Evolutionary conservation across 495 filamentous ascomycete species (phyloP).

Genomic region (Tuber indicum): DNA sequence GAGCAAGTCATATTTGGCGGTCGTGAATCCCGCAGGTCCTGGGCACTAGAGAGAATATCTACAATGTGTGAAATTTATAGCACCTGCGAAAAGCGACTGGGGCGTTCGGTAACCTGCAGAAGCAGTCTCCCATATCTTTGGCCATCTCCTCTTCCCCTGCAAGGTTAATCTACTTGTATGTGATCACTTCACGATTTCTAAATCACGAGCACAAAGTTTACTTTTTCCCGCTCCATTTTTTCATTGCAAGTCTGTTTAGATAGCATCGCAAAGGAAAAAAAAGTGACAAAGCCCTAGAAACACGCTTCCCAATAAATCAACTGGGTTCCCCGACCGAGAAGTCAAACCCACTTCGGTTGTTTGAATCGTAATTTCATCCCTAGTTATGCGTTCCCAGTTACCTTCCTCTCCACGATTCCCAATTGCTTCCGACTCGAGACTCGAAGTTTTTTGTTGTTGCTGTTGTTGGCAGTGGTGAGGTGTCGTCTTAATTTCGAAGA

Average conservation of each 20-base stretch:
- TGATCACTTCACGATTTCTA: background rate
- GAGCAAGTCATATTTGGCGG: background rate
- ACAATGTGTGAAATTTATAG: background rate
- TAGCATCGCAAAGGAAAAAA: slow-evolving; percentile 2
- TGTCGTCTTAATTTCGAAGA: background rate
- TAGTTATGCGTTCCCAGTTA: background rate
- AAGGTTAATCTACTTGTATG: background rate
- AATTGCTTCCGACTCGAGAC: background rate
- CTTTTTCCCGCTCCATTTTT: background rate
- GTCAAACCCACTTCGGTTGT: background rate
- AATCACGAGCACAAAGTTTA: background rate
- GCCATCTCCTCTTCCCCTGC: background rate
- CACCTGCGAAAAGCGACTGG: background rate
- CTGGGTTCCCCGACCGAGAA: background rate
- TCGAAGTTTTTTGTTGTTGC: background rate
- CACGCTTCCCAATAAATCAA: background rate
- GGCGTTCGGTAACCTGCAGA: background rate
- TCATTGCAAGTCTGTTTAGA: background rate
- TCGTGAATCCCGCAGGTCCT: background rate
- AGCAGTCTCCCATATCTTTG: background rate
- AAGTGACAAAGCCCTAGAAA: background rate
- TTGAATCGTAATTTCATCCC: background rate
- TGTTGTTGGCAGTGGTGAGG: background rate
- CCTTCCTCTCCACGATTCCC: background rate
- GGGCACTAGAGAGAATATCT: background rate